These are phyloP conservation scores for Cornus florida DNA, from an alignment of 148 eudicot genomes.

Conservation along the genomic window DNA sequence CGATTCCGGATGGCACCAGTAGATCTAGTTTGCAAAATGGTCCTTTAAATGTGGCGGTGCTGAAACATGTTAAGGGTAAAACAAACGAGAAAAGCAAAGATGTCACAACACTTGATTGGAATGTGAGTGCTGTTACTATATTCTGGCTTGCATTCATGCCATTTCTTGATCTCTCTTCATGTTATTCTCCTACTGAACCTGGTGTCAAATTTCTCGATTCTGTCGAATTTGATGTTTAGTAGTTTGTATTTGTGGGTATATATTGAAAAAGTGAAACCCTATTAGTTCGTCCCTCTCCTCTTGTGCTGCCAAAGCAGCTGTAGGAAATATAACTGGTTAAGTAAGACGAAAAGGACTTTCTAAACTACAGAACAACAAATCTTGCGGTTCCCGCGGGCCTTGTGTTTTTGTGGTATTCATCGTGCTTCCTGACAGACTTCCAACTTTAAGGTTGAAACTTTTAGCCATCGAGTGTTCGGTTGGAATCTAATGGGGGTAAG, in stretches of 20 bases:
- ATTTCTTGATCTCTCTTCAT: neutral
- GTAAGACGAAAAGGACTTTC: neutral
- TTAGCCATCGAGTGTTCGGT: neutral
- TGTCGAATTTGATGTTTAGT: too few species aligned
- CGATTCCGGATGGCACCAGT: constrained; percentile 29
- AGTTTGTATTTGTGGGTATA: neutral
- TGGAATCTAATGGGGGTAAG: too few species aligned
- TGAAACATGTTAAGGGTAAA: constrained; percentile 62
- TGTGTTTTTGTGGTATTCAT: neutral
- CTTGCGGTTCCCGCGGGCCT: neutral
- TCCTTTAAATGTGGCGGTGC: constrained; percentile 41
- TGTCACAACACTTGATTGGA: constrained; percentile 86
- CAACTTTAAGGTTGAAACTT: neutral
- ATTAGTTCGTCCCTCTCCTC: neutral
- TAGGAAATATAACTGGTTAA: neutral
- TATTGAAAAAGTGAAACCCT: neutral
- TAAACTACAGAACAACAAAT: neutral
- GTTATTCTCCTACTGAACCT: neutral
- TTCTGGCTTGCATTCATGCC: neutral
- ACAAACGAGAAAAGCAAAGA: constrained; percentile 67
- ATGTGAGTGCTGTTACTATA: constrained; percentile 47
- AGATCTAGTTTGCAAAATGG: constrained; percentile 36
- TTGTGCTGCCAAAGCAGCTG: neutral
- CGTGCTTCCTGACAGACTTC: neutral
- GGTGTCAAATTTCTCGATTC: neutral